Conservation (phyloP, 2,329 filamentous ascomycete genomes). For the Penicillium sp. region DNA sequence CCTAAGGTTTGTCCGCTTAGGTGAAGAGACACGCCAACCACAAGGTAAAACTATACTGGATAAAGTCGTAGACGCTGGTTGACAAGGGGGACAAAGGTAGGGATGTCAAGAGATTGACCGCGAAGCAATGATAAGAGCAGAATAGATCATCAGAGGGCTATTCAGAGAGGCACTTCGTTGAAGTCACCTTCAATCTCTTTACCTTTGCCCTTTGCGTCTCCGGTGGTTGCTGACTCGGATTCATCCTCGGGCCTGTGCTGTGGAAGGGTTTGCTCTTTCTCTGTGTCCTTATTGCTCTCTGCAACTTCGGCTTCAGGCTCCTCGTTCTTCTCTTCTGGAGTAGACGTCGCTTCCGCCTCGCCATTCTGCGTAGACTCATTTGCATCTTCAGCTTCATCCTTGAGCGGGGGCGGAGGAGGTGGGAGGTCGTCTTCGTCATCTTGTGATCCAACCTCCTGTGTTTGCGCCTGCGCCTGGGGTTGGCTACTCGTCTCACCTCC, state of each 20-base stretch:
- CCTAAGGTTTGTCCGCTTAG: constrained; percentile 4
- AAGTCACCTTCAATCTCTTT: constrained; percentile 37
- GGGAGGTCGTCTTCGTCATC: constrained; percentile 21
- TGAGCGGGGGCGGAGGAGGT: constrained; percentile 31
- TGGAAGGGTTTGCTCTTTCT: constrained; percentile 28
- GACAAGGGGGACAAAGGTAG: not conserved
- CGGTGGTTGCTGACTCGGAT: constrained; percentile 14
- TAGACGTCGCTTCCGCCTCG: constrained; percentile 6
- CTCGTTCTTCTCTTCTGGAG: constrained; percentile 12
- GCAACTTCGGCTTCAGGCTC: constrained; percentile 13
- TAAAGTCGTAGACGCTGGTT: constrained; percentile 17
- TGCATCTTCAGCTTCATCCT: constrained; percentile 24
- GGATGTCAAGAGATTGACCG: not conserved
- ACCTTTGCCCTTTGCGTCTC: constrained; percentile 26
- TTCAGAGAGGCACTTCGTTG: constrained; percentile 36
- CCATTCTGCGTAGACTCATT: constrained; percentile 23
- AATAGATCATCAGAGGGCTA: constrained; percentile 1
- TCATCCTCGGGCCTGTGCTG: constrained; percentile 23
- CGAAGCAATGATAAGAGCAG: constrained; percentile 4
- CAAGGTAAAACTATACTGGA: constrained; percentile 17
- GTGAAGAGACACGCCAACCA: constrained; percentile 8
- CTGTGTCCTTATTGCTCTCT: constrained; percentile 21
- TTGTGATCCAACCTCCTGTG: constrained; percentile 28
- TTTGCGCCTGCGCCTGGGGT: constrained; percentile 27
- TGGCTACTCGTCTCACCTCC: constrained; percentile 30